Base-by-base conservation (phyloP, 805 yeast genomes). In the Pichia scutulata region DNA sequence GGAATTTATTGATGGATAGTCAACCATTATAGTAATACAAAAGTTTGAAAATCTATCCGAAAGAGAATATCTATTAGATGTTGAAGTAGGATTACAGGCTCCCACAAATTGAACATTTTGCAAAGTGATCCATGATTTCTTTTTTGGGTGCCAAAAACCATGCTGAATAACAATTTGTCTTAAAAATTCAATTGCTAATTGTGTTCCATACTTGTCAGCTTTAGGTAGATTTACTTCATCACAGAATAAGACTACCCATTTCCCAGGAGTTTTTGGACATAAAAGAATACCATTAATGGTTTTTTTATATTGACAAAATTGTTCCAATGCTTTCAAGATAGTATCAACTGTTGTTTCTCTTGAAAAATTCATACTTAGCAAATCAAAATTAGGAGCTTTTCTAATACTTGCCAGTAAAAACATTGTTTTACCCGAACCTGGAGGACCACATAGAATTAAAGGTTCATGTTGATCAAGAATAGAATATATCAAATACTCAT, bases 401-500 rank as follows among this genome's bases (percentile, higher is more conserved):
- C 86, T 69, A 40, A 92, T 62, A 0, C 89, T 82, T 44, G 83
- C 79, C 56, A 87, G 74, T 19, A 92, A 67, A 0, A 90, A 81
- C 98, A 92, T 90, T 0, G 98, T 90, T 62, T 92, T 92, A 51
- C 98, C 98, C 0, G 97, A 85, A 4, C 98, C 98, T 0, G 98
- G 97, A 0, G 98, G 98, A 2, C 98, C 98, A 66, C 96, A 89
- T 22, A 92, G 70, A 25, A 92, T 70, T 18, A 88, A 63, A 0
- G 95, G 80, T 39, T 69, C 68, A 48, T 77, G 82, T 43, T 78
- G 77, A 33, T 71, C 70, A 37, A 90, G 59, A 2, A 86, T 63
- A 0, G 81, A 70, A 49, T 74, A 76, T 1, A 92, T 71, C 12
- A 86, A 59, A 1, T 69, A 62, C 52, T 87, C 92, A 51, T 86